phyloP scores from a whole-genome alignment of 1,284 basidiomycete species.

The Ustilago hordei region DNA sequence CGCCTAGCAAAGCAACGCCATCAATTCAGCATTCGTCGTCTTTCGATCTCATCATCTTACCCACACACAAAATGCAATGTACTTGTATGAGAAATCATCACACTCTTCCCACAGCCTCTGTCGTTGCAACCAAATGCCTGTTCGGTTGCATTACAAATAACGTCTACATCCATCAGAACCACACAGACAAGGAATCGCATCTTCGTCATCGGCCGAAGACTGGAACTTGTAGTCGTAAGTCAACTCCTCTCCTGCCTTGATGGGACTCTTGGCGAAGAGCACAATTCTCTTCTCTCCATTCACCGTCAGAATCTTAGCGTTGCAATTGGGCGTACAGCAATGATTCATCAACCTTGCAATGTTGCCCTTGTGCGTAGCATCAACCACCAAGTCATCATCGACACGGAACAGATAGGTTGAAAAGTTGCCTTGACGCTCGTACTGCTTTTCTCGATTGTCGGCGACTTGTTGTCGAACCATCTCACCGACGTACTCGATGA shows the following conservation, averaged over 20 bases:
- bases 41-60: background rate
- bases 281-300: slow-evolving; percentile 99
- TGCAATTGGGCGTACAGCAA: slow-evolving; percentile 96
- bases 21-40: background rate
- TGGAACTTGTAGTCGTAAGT: slow-evolving; percentile 70
- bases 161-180: slow-evolving; percentile 69
- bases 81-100: slow-evolving; percentile 8
- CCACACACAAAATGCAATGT: slow-evolving; percentile 13
- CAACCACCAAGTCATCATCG: slow-evolving; percentile 76
- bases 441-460: slow-evolving; percentile 94
- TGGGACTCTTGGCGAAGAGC: slow-evolving; percentile 92
- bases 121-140: background rate
- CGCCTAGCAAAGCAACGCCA: background rate
- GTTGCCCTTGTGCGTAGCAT: slow-evolving; percentile 98
- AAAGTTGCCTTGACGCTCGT: slow-evolving; percentile 74
- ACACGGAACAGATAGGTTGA: slow-evolving; percentile 70
- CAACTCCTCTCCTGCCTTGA: slow-evolving; percentile 77
- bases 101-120: background rate
- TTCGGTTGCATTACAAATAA: slow-evolving; percentile 43
- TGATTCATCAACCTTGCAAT: slow-evolving; percentile 77
- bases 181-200: slow-evolving; percentile 71
- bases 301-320: slow-evolving; percentile 97
- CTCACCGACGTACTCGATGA: slow-evolving; percentile 99
- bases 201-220: slow-evolving; percentile 63
- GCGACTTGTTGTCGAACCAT: slow-evolving; percentile 94